Conservation (phyloP, 108 stramenopile genomes). For the Seminavis robusta region DNA sequence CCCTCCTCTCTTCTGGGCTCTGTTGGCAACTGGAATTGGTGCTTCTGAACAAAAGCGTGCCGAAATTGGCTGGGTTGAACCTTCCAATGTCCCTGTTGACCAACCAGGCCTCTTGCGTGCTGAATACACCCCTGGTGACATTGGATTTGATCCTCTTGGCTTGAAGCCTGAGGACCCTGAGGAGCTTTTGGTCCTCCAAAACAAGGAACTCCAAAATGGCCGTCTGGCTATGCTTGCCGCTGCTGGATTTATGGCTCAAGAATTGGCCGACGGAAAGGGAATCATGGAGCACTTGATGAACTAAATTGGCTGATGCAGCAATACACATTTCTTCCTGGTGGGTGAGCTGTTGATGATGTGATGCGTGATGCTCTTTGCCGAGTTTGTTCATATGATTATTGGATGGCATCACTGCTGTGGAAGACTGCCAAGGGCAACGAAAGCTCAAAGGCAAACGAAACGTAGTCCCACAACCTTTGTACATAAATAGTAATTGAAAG, state of each 20-base stretch:
- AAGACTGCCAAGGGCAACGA: too few species aligned
- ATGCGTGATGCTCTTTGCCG: too few species aligned
- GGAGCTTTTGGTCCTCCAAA: constrained; percentile 52
- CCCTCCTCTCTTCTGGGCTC: constrained; percentile 43
- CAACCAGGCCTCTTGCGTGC: constrained; percentile 55
- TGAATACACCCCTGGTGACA: constrained; percentile 76
- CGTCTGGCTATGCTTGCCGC: constrained; percentile 80
- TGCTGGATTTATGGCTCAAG: constrained; percentile 71
- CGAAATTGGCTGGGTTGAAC: constrained; percentile 63
- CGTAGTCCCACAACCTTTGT: too few species aligned
- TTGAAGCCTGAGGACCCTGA: constrained; percentile 58
- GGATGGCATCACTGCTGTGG: too few species aligned
- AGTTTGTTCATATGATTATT: too few species aligned
- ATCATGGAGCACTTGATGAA: too few species aligned
- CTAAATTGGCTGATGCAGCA: too few species aligned
- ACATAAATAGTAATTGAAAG: too few species aligned
- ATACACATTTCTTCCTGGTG: too few species aligned
- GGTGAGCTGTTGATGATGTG: too few species aligned
- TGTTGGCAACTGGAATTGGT: constrained; percentile 44
- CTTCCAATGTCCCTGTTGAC: too few species aligned
- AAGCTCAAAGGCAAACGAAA: too few species aligned
- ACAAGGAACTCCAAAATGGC: constrained; percentile 89
- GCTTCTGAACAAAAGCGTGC: constrained; percentile 54
- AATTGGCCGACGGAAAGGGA: constrained; percentile 67
- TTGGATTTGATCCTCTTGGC: constrained; percentile 84